Conservation (phyloP, 2,329 filamentous ascomycete species). For the Teratosphaeriaceae sp. region DNA sequence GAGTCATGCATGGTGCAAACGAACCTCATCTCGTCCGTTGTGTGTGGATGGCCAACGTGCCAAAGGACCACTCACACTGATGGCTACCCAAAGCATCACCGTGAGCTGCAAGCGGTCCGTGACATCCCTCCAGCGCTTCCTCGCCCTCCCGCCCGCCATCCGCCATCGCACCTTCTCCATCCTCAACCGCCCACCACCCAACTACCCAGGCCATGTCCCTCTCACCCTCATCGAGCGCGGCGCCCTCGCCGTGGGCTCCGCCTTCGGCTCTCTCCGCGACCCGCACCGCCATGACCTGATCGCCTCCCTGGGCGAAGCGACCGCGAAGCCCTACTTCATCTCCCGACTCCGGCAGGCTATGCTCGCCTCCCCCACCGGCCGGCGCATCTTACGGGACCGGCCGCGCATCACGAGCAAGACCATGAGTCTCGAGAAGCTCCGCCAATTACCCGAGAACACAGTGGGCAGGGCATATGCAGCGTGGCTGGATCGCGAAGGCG, state of each 20-base stretch:
- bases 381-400: conserved; percentile 82
- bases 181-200: conserved; percentile 75
- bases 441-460: conserved; percentile 62
- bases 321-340: conserved; percentile 92
- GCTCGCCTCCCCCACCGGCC: conserved; percentile 75
- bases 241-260: conserved; percentile 59
- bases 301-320: conserved; percentile 87
- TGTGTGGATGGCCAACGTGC: no score
- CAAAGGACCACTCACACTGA: no score
- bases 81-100: no score
- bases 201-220: conserved; percentile 89
- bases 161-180: conserved; percentile 61
- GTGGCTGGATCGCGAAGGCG: conserved; percentile 92
- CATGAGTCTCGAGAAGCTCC: conserved; percentile 62
- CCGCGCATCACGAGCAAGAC: conserved; percentile 76
- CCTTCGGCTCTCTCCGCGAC: conserved; percentile 57
- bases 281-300: conserved; percentile 87
- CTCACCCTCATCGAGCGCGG: conserved; percentile 71
- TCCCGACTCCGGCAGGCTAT: conserved; percentile 85
- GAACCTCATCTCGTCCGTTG: no score
- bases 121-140: conserved; percentile 8
- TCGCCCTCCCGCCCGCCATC: conserved; percentile 26
- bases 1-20: no score
- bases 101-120: no score
- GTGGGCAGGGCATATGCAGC: conserved; percentile 76